These are phyloP conservation scores for Phaeotremella skinneri DNA, from an alignment of 768 basidiomycete genomes.

Conservation along the genomic window DNA sequence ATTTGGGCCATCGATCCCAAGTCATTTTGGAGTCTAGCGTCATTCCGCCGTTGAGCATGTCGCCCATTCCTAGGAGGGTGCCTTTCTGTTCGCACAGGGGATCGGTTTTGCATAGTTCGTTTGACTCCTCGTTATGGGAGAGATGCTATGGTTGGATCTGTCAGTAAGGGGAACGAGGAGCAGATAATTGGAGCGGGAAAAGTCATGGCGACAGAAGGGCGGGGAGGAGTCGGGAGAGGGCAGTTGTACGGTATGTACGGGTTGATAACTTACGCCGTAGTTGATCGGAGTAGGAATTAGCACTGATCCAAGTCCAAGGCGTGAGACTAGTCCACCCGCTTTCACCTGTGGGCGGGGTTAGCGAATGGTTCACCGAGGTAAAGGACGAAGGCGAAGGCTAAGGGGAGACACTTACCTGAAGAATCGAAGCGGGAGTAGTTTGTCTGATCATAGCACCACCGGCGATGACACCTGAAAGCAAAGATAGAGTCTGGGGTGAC, in stretches of 20 bases:
- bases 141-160: conserved; percentile 21
- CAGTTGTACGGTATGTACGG: too few relatives aligned
- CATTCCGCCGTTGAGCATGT: conserved; percentile 41
- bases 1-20: conserved; percentile 33
- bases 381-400: neutral
- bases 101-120: conserved; percentile 26
- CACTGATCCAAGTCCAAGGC: conserved; percentile 30
- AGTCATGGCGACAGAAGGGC: neutral
- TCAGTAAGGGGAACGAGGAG: neutral
- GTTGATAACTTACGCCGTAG: conserved; percentile 19
- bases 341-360: conserved; percentile 22
- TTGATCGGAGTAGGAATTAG: conserved; percentile 40
- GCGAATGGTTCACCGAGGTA: neutral
- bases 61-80: conserved; percentile 31
- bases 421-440: conserved; percentile 24
- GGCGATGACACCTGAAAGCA: conserved; percentile 36
- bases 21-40: conserved; percentile 19
- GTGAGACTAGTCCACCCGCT: conserved; percentile 32
- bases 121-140: conserved; percentile 30
- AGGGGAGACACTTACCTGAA: conserved; percentile 24
- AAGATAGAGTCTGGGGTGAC: conserved; percentile 19
- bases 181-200: neutral
- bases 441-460: conserved; percentile 37
- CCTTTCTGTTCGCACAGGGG: conserved; percentile 43
- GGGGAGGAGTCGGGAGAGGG: neutral